Percentiles rank a stretch among this genome's conserved stretches.
These are phyloP conservation scores for Streptanthus diversifolius DNA, from an alignment of 345 rosid species.

Conservation along the genomic window DNA sequence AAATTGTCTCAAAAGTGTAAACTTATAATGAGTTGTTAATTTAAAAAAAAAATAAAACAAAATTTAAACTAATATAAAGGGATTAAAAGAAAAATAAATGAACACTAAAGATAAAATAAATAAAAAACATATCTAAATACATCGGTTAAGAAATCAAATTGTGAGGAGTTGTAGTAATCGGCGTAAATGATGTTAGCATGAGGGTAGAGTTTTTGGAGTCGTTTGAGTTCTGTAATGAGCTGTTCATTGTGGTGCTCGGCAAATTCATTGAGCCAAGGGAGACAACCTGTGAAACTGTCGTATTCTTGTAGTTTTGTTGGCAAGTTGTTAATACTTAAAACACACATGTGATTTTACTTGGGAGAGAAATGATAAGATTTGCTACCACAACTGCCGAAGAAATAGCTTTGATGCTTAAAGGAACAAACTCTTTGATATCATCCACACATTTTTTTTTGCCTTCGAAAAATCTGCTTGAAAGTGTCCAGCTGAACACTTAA, in stretches of 20 bases:
- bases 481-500: no score
- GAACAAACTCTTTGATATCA: no score
- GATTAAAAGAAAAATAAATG: not conserved
- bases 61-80: not conserved
- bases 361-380: no score
- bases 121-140: not conserved
- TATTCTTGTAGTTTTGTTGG: no score
- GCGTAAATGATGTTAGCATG: conserved; percentile 36
- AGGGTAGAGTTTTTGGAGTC: conserved; percentile 33
- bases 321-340: no score
- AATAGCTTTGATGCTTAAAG: no score
- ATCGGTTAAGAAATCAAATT: no score
- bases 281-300: conserved; percentile 46
- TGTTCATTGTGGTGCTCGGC: conserved; percentile 35
- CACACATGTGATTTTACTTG: no score
- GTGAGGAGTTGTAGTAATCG: conserved; percentile 39
- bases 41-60: not conserved
- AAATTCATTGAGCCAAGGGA: conserved; percentile 41
- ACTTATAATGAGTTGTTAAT: not conserved
- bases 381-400: no score
- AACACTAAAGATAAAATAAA: not conserved
- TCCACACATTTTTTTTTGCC: no score
- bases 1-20: conserved; percentile 24
- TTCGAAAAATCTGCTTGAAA: no score
- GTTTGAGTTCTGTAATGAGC: conserved; percentile 30